Base-by-base conservation (phyloP, 139 green algal genomes). In the Tetraselmis striata region DNA sequence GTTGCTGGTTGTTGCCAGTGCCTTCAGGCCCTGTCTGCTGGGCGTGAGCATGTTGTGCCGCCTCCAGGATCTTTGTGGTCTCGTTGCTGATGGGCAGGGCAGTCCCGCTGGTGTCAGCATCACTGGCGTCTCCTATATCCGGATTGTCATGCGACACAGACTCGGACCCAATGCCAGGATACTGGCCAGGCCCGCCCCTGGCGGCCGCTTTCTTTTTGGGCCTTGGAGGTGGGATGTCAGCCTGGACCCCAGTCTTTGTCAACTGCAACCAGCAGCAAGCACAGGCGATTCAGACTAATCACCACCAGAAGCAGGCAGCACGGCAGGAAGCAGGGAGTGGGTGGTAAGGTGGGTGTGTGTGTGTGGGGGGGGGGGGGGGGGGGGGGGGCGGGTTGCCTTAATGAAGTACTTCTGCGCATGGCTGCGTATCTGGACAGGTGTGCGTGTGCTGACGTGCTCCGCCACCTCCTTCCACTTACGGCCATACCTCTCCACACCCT, bases 351-450 rank as follows among this genome's bases (percentile, higher is more conserved):
- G n/a, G n/a, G n/a, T n/a, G n/a, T n/a, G n/a, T n/a, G n/a, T n/a
- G n/a, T n/a, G n/a, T n/a, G n/a, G n/a, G n/a, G n/a, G n/a, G n/a
- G n/a, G n/a, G n/a, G n/a, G n/a, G n/a, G n/a, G n/a, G n/a, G n/a
- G n/a, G n/a, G n/a, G n/a, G n/a, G n/a, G n/a, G n/a, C n/a, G n/a
- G n/a, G n/a, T n/a, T 67, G 45, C 45, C 59, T 84, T 83, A 5
- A 82, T 75, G 32, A 87, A 87, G 59, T 81, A 84, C 80, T 87
- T 87, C 74, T 86, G 83, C 2, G 83, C 83, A 76, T 86, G 83
- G 31, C 59, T 81, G 28, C 83, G 83, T 29, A 86, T 82, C 83
- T 86, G 78, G 22, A 84, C 81, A 23, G 59, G 67, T 1, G 83
- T 86, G 30, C 82, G 82, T n/a, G 83, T 86, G 27, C 31, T 59